These are phyloP conservation scores for Candida pseudoglaebosa DNA, from an alignment of 805 yeast species.

Conservation along the genomic window DNA sequence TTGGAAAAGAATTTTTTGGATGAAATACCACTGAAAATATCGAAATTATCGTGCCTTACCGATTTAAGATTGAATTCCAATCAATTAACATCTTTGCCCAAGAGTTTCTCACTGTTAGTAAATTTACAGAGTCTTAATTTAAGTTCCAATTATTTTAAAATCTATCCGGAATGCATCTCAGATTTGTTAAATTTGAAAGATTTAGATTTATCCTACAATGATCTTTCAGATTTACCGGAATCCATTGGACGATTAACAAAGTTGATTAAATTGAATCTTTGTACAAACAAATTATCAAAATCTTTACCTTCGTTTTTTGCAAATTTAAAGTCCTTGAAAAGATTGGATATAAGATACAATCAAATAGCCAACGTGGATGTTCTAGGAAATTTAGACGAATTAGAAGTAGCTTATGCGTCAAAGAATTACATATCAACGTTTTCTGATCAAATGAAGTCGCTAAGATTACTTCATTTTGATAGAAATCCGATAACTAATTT, in stretches of 20 bases:
- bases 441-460: slow-evolving; percentile 54
- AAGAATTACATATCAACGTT: slow-evolving; percentile 74
- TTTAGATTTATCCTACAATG: slow-evolving; percentile 80
- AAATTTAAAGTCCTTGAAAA: slow-evolving; percentile 52
- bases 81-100: slow-evolving; percentile 60
- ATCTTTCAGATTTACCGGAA: slow-evolving; percentile 56
- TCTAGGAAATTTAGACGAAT: slow-evolving; percentile 51
- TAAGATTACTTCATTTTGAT: slow-evolving; percentile 69
- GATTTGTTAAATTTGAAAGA: slow-evolving; percentile 55
- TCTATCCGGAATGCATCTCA: slow-evolving; percentile 63
- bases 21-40: slow-evolving; percentile 54
- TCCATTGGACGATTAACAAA: slow-evolving; percentile 55
- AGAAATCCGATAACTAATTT: slow-evolving; percentile 81
- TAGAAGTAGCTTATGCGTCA: slow-evolving; percentile 71
- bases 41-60: slow-evolving; percentile 50
- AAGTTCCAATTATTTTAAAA: slow-evolving; percentile 68
- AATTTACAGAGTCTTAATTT: slow-evolving; percentile 62
- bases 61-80: slow-evolving; percentile 71
- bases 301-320: slow-evolving; percentile 51
- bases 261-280: slow-evolving; percentile 65
- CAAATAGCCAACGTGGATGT: slow-evolving; percentile 51
- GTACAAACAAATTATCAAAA: slow-evolving; percentile 63
- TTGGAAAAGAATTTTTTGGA: slow-evolving; percentile 76
- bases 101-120: slow-evolving; percentile 51
- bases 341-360: slow-evolving; percentile 77